These are phyloP conservation scores for Kentomonas sorsogonicus DNA, from an alignment of 208 protist species.

Conservation along the genomic window DNA sequence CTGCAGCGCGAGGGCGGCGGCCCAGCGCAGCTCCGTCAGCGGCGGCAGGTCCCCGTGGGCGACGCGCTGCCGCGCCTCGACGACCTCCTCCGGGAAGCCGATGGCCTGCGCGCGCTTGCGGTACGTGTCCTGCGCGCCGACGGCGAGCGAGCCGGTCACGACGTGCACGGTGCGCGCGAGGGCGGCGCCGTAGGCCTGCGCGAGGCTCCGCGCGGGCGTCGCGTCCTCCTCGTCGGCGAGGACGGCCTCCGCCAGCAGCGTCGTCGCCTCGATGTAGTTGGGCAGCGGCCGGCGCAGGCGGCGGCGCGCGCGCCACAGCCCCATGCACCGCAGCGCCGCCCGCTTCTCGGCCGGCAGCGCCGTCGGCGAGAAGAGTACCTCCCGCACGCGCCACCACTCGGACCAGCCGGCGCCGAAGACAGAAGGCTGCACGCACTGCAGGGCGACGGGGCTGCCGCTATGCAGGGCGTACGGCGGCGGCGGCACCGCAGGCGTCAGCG, in stretches of 20 bases:
- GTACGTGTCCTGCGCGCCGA: conserved; percentile 64
- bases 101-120: conserved; percentile 63
- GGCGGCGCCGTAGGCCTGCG: conserved; percentile 54
- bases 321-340: conserved; percentile 29
- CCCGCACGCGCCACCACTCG: conserved; percentile 64
- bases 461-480: too few relatives aligned
- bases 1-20: conserved; percentile 61
- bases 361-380: conserved; percentile 39
- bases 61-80: conserved; percentile 84
- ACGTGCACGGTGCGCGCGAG: conserved; percentile 77
- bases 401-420: conserved; percentile 64
- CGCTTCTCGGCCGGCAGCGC: conserved; percentile 26
- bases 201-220: conserved; percentile 1
- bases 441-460: too few relatives aligned
- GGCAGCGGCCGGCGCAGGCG: conserved; percentile 55
- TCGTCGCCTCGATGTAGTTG: conserved; percentile 65
- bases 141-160: conserved; percentile 78
- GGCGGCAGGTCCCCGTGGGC: conserved; percentile 66
- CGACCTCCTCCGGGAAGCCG: conserved; percentile 77
- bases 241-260: conserved; percentile 49
- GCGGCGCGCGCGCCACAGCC: conserved; percentile 52
- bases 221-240: conserved; percentile 45
- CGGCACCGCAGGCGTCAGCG: too few relatives aligned
- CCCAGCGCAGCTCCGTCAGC: conserved; percentile 77
- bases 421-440: conserved; percentile 11